Evolutionary conservation across 2,329 filamentous ascomycete genomes (phyloP), one percentile per base, ranked within the genome.

Genomic region (Escovopsis weberi): DNA sequence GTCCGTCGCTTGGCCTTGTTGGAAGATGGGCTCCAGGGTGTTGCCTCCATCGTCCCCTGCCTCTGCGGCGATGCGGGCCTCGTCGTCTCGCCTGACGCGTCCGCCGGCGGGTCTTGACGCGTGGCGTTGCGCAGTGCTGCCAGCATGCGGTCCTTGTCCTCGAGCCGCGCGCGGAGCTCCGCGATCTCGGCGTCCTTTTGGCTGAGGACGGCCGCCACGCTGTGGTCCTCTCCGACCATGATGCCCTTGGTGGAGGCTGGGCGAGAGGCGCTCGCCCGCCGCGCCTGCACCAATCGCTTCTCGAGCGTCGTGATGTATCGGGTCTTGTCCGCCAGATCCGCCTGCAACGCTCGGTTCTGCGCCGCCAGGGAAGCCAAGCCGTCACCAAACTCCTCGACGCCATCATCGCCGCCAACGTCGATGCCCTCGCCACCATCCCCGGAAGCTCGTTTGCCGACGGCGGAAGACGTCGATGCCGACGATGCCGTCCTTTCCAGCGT

Each of bases 251-350:
- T 76, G 33, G 69, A 64, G 6, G 87, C 94, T 10, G 89, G 78
- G 15, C 89, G 79, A 7, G 86, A 89, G 43, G 94, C 87, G 61
- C 88, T 95, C 1, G 87, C 86, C 39, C 89, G 74, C 35, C 91
- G 75, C 33, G 91, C 91, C 56, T 98, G 91, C 32, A 96, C 69
- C 2, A 98, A 68, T 26, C 91, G 78, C 62, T 93, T 93, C 65
- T 98, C 91, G 11, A 98, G 65, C 0, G 91, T 96, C 26, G 83
- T 75, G 52, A 96, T 96, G 60, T 98, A 98, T 30, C 91, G 82
- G 53, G 91, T 96, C 67, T 94, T 95, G 63, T 98, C 91, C n/a
- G 75, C 77, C 38, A 98, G 73, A 59, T 98, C 91, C n/a, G 87
- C 78, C 59, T 94, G 91, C 39, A 98, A 66, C n/a, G 93, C 84